Base-by-base conservation (phyloP, 75 land plant species). In the Ceratopteris richardii region DNA sequence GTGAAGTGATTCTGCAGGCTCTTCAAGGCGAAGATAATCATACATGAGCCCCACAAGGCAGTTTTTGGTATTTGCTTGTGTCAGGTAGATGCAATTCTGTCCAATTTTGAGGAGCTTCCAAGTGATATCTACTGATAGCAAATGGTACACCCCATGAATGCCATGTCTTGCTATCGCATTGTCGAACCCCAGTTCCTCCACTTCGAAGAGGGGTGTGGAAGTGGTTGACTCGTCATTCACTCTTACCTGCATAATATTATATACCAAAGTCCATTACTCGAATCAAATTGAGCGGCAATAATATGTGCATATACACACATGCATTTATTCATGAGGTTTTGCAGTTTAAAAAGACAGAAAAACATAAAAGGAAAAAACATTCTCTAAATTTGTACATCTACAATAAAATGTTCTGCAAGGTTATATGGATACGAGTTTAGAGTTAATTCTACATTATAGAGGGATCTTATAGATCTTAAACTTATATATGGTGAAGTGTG, bases 141-240 rank as follows among this genome's bases (percentile, higher is more conserved):
- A 51, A 57, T 57, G 57, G 54, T 83, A 72, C 20, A 80, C 58
- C 16, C 90, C 90, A 72, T 83, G 90, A 25, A 83, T 86, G 12
- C 88, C 83, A 67, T 86, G 90, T 43, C 90, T 75, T 0, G 90
- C 90, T 13, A 86, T 83, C 19, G 90, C 70, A 54, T 86, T 86
- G 68, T 86, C 90, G 21, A 57, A 56, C 0, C 90, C 90, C 51
- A 79, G 67, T 17, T 56, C 58, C 48, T 68, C 61, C 1, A 73
- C 80, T 40, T 74, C 52, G 29, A 86, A 83, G 40, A 72, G 55
- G 0, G 87, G 70, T 13, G 64, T 68, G 0, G 56, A 31, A 36
- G 51, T 51, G 30, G 61, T 55, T 26, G 66, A 16, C 37, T 9
- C 37, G 22, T 79, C 71, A 62, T 85, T 85, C 48, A 82, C 73